Conservation (phyloP, 164 flowering plant genomes). For the Stephania japonica region DNA sequence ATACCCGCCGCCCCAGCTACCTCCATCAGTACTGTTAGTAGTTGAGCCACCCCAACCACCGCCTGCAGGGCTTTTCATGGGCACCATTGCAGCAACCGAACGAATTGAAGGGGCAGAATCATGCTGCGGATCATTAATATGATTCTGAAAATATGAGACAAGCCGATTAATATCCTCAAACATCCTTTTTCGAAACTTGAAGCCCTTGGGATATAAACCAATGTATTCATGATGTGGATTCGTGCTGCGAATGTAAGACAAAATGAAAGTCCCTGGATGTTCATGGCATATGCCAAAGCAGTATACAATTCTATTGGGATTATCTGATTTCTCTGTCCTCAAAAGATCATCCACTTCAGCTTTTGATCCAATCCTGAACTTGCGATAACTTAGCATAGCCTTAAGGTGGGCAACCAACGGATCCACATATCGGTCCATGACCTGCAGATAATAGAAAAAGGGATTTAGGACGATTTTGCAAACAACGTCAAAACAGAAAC, state of each 20-base stretch:
- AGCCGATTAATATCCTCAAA: conserved; percentile 91
- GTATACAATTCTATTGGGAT: conserved; percentile 83
- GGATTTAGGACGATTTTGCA: not conserved
- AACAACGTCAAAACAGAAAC: not conserved
- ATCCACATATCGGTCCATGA: conserved; percentile 94
- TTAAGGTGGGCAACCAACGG: conserved; percentile 80
- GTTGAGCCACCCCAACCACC: conserved; percentile 72
- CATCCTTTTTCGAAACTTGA: conserved; percentile 67
- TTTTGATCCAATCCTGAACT: conserved; percentile 74
- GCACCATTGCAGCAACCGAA: conserved; percentile 94
- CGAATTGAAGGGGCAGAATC: conserved; percentile 63
- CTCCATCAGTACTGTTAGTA: conserved; percentile 35
- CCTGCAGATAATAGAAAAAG: conserved; percentile 34
- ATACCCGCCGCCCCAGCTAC: conserved; percentile 60
- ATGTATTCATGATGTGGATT: conserved; percentile 94
- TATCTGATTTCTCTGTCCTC: conserved; percentile 64
- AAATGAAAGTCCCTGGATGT: conserved; percentile 88
- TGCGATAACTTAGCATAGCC: conserved; percentile 82
- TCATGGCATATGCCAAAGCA: conserved; percentile 91
- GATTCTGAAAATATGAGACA: conserved; percentile 83
- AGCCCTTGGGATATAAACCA: conserved; percentile 88
- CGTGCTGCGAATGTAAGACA: conserved; percentile 76
- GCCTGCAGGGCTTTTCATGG: conserved; percentile 79
- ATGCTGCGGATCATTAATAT: conserved; percentile 69
- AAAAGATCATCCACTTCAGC: conserved; percentile 87